phyloP scores from a whole-genome alignment of 371 early-diverging fungal genomes.

The Rhizopus delemar region DNA sequence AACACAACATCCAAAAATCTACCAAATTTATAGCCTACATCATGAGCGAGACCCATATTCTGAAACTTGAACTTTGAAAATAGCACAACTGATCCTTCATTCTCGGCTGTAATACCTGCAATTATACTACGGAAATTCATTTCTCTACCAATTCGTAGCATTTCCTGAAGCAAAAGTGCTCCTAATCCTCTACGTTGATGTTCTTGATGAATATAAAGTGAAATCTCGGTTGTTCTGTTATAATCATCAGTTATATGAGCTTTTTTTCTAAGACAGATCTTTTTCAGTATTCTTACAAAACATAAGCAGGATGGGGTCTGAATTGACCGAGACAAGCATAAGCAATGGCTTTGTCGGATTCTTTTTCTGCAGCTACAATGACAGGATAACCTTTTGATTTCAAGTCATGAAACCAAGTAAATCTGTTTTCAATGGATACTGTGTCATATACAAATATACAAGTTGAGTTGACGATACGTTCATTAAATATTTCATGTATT shows the following conservation, averaged over 20 bases:
- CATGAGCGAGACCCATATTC: conserved; percentile 34
- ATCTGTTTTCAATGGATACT: conserved; percentile 41
- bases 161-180: conserved; percentile 29
- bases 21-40: conserved; percentile 51
- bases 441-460: conserved; percentile 47
- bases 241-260: background rate
- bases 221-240: conserved; percentile 45
- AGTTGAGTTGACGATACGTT: conserved; percentile 50
- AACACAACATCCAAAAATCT: conserved; percentile 43
- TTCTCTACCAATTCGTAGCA: conserved; percentile 36
- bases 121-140: conserved; percentile 39
- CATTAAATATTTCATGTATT: conserved; percentile 51
- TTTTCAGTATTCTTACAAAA: conserved; percentile 28
- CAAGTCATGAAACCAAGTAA: conserved; percentile 36
- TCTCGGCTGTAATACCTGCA: conserved; percentile 50
- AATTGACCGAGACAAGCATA: conserved; percentile 40
- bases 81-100: conserved; percentile 34
- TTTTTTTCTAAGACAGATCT: background rate
- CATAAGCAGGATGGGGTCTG: conserved; percentile 42
- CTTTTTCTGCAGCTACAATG: conserved; percentile 46
- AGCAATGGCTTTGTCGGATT: conserved; percentile 34
- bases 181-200: conserved; percentile 51
- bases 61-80: conserved; percentile 40
- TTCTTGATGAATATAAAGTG: conserved; percentile 43
- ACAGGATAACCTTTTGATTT: conserved; percentile 43